Conservation (phyloP, 805 yeast species). For the Sugiyamaella boreocaroliniensis region DNA sequence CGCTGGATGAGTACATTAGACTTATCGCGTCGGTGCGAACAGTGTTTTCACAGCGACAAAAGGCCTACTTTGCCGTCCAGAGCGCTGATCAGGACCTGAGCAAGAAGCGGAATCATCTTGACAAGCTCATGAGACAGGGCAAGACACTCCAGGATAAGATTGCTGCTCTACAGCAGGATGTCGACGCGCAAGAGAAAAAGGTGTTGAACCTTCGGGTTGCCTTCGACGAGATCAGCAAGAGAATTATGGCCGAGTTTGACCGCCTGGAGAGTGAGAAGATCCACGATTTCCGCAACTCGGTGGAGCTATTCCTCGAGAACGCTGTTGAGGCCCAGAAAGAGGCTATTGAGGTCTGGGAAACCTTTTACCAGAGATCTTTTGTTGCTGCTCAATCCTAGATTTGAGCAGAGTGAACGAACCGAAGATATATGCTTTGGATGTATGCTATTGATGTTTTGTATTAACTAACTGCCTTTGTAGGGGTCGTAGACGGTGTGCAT, state of each 20-base stretch:
- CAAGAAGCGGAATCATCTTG: slow-evolving; percentile 42
- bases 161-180: slow-evolving; percentile 51
- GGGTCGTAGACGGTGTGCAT: too few relatives aligned
- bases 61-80: slow-evolving; percentile 42
- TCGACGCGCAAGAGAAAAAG: slow-evolving; percentile 47
- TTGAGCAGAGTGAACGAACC: neutral
- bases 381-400: neutral
- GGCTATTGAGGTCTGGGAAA: slow-evolving; percentile 42
- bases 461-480: too few relatives aligned
- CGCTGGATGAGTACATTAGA: slow-evolving; percentile 81
- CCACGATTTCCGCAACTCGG: slow-evolving; percentile 77
- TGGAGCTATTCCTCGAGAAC: slow-evolving; percentile 85
- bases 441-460: too few relatives aligned
- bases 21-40: slow-evolving; percentile 66
- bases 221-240: slow-evolving; percentile 57
- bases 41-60: slow-evolving; percentile 68
- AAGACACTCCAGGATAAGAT: slow-evolving; percentile 58
- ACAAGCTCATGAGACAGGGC: slow-evolving; percentile 41
- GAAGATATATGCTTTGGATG: too few relatives aligned
- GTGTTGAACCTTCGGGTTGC: slow-evolving; percentile 48
- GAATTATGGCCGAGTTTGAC: slow-evolving; percentile 61
- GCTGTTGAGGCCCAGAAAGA: slow-evolving; percentile 92
- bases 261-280: slow-evolving; percentile 68
- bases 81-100: slow-evolving; percentile 41
- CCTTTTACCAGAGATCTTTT: slow-evolving; percentile 45